A percentile compares a stretch with the other conserved stretches of the same genome.
Conservation (phyloP, 2,329 filamentous ascomycete species). For the Microcera coccophila region DNA sequence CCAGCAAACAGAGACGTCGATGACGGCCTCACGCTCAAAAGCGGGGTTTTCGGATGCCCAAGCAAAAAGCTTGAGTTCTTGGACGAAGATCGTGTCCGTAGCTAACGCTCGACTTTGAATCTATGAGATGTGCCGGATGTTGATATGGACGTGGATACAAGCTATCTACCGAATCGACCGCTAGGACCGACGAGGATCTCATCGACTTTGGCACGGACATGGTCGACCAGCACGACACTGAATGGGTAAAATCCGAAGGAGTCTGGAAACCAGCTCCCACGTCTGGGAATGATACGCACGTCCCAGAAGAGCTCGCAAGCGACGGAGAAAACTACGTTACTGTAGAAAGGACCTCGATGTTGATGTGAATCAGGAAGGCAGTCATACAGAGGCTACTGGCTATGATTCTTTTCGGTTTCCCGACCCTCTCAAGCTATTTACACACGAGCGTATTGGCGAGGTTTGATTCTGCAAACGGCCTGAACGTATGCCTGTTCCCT, state of each 20-base stretch:
- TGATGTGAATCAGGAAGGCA: conserved; percentile 11
- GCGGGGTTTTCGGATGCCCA: too few relatives aligned
- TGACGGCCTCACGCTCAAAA: too few relatives aligned
- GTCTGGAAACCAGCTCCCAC: neutral
- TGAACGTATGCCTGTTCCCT: too few relatives aligned
- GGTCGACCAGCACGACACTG: conserved; percentile 19
- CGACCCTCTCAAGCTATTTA: too few relatives aligned
- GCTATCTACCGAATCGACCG: conserved; percentile 20
- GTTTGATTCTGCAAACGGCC: too few relatives aligned
- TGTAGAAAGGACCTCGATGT: conserved; percentile 20
- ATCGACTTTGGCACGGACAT: conserved; percentile 39
- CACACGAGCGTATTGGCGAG: too few relatives aligned
- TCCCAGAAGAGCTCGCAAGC: conserved; percentile 15
- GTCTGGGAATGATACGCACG: conserved; percentile 2
- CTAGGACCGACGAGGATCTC: conserved; percentile 31
- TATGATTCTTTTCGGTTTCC: too few relatives aligned
- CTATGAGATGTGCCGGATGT: conserved; percentile 25
- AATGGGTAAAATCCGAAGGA: conserved; percentile 2
- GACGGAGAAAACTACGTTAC: conserved; percentile 16
- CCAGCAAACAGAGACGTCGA: too few relatives aligned
- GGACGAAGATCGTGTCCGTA: too few relatives aligned
- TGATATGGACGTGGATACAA: conserved; percentile 32
- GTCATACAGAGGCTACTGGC: too few relatives aligned
- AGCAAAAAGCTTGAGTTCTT: too few relatives aligned
- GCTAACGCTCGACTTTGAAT: neutral